These are phyloP conservation scores for Ichthyophthirius multifiliis DNA, from an alignment of 169 alveolate species.

Conservation along the genomic window DNA sequence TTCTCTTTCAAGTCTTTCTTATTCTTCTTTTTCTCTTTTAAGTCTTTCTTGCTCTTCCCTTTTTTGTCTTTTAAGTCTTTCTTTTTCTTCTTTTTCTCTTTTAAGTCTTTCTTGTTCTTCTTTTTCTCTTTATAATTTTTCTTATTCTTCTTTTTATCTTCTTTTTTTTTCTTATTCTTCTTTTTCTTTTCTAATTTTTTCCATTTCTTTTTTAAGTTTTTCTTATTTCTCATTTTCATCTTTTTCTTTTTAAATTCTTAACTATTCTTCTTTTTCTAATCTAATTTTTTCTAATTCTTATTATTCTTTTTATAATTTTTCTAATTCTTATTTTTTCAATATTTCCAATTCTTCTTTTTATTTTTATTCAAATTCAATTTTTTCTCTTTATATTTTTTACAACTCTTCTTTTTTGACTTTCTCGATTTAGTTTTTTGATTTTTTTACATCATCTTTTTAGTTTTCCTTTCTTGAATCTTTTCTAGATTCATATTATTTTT, in stretches of 20 bases:
- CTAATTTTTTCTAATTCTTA: background rate
- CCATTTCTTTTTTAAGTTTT: background rate
- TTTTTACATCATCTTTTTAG: background rate
- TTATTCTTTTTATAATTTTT: background rate
- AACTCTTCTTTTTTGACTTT: background rate
- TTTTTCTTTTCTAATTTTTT: background rate
- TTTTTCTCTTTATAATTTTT: conserved; percentile 1
- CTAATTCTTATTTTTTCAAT: background rate
- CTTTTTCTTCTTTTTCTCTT: background rate
- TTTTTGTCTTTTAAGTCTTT: background rate
- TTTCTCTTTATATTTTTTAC: background rate
- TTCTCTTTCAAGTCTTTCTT: background rate
- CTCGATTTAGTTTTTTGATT: background rate
- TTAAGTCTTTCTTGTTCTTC: background rate
- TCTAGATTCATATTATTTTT: background rate
- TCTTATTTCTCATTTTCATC: background rate
- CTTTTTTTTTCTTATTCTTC: background rate
- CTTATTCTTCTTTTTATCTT: background rate
- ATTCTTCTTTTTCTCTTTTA: background rate
- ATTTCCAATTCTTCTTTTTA: background rate
- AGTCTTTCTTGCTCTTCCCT: background rate
- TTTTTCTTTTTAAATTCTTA: background rate
- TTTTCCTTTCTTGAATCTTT: background rate
- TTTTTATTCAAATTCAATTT: background rate
- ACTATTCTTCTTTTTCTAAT: background rate